Base-by-base conservation (phyloP, 106 monocot genomes). In the Dendrobium officinale region DNA sequence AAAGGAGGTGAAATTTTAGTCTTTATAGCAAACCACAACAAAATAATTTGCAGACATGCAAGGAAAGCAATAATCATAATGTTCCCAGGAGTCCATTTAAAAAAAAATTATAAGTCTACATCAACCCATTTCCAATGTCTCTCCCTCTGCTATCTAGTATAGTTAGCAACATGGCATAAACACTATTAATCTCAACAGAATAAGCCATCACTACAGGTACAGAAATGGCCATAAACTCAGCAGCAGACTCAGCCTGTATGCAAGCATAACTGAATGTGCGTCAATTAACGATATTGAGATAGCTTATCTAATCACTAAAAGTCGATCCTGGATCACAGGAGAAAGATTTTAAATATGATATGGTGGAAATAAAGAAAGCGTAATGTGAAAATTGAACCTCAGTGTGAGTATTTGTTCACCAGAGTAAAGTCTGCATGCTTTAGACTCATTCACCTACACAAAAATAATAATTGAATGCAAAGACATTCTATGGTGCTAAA, bases 381-480 rank as follows among this genome's bases (percentile, higher is more conserved):
- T 7, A 56, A 67, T 74, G 43, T 13, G 58, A 80, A 75, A 83
- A 78, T 51, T 47, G 41, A 48, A 95, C 95, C 89, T 95, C 59
- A 95, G 26, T 26, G 85, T 74, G 42, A 95, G 82, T n/a, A 42
- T 77, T 47, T 86, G 92, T 55, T 82, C 75, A 6, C 90, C 89
- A 75, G 86, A 88, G 75, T 22, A 81, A 77, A 95, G 82, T 64
- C 9, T 75, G 47, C 47, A 27, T n/a, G 67, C 91, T 80, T 93
- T 91, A 61, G 82, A 68, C 73, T 91, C 89, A 85, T 95, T 92
- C 75, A 93, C 84, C 95, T 95, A 78, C 78, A 86, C 37, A 88
- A 81, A 41, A 7, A 49, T 48, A 76, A 49, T 47, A n/a, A 75
- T 2, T 45, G 49, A 45, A 76, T 49, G 26, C n/a, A 17, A 45